A percentile compares a stretch with the other conserved stretches of the same genome.
Conservation (phyloP, 805 yeast species). For the Jamesozyma piceae region DNA sequence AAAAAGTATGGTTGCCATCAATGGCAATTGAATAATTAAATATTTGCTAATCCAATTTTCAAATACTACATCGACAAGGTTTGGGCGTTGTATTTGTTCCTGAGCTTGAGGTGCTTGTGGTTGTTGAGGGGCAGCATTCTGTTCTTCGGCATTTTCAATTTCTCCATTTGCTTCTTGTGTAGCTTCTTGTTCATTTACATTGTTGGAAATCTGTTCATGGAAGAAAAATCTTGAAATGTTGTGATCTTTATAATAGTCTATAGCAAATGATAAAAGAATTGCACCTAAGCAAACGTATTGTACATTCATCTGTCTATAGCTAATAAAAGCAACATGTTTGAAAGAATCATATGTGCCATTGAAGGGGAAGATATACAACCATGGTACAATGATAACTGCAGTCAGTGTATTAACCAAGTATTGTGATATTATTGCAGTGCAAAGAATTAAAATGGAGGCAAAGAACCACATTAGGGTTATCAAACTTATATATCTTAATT, state of each 20-base stretch:
- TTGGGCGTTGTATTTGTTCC: conserved; percentile 2
- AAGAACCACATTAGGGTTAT: conserved; percentile 38
- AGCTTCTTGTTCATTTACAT: conserved; percentile 6
- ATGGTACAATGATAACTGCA: conserved; percentile 7
- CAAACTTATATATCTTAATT: conserved; percentile 40
- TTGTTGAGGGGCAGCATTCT: background rate
- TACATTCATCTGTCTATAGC: conserved; percentile 12
- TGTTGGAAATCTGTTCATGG: conserved; percentile 14
- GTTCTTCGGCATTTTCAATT: background rate
- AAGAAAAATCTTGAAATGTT: conserved; percentile 10
- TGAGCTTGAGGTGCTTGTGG: background rate
- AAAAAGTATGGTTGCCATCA: background rate
- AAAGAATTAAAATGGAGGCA: conserved; percentile 30
- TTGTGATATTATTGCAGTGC: conserved; percentile 15
- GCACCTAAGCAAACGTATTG: conserved; percentile 17
- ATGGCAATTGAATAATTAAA: background rate
- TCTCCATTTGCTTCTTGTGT: background rate
- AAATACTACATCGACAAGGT: conserved; percentile 4
- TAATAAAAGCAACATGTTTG: background rate
- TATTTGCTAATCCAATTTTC: conserved; percentile 5
- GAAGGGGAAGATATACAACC: conserved; percentile 1
- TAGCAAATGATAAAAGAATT: conserved; percentile 7
- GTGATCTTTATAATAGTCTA: conserved; percentile 14
- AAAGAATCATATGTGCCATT: background rate
- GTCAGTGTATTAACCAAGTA: conserved; percentile 10